Evolutionary conservation across 2,329 filamentous ascomycete genomes (phyloP).

Genomic region (Arthrinium puccinioides): DNA sequence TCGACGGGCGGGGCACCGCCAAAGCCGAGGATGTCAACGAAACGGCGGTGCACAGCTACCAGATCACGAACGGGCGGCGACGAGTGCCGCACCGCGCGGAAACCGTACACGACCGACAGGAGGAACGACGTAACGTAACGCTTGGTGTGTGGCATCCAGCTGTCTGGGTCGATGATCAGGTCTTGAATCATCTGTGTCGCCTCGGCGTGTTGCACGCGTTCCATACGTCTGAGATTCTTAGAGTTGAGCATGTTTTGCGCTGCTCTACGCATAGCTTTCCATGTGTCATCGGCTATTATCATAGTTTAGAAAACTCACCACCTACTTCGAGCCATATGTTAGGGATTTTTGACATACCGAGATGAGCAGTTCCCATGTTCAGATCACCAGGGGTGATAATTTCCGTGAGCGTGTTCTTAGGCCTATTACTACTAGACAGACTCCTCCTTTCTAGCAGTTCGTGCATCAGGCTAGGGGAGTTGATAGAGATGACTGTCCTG

Average conservation of each 20-base stretch:
- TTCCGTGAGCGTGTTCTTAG: not conserved
- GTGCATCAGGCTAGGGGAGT: not conserved
- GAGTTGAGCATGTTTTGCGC: not conserved
- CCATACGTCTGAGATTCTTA: not conserved
- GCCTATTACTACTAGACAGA: not conserved
- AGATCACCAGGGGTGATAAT: not conserved
- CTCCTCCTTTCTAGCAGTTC: not conserved
- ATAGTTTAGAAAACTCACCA: not conserved
- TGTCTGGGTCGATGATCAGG: not conserved
- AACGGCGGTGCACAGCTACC: not conserved
- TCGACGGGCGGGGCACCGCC: conserved; percentile 9
- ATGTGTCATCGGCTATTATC: not conserved
- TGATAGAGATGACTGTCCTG: not conserved
- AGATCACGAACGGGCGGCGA: not conserved
- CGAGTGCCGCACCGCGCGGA: not conserved
- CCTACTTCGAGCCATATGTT: not conserved
- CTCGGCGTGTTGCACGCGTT: not conserved
- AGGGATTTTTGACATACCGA: not conserved
- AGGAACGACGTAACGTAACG: not conserved
- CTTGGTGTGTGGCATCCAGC: not conserved
- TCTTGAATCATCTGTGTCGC: not conserved
- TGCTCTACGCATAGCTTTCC: not conserved
- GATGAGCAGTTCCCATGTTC: not conserved
- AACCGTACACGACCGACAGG: not conserved
- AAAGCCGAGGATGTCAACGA: not conserved